Evolutionary conservation across 306 rosid species (phyloP).

Genomic region (Vigna reflexopilosa): DNA sequence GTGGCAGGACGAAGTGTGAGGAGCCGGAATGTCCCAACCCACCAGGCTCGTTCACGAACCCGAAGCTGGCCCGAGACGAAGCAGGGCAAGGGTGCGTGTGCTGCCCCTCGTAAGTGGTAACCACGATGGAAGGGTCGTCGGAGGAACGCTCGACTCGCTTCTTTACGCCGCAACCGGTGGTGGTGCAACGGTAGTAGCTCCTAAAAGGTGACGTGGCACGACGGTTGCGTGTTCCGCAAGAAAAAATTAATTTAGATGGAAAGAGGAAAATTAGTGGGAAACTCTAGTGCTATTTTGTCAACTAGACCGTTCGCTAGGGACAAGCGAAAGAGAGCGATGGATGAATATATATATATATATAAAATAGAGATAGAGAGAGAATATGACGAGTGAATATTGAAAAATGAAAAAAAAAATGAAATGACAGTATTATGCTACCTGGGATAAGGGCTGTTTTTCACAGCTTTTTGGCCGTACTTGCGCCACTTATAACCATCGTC

Average conservation of each 20-base stretch:
- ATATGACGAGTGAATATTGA: background rate
- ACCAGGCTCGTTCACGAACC: constrained; percentile 34
- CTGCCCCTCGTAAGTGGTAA: constrained; percentile 81
- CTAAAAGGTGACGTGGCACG: constrained; percentile 37
- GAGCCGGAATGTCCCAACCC: background rate
- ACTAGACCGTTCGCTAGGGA: constrained; percentile 5
- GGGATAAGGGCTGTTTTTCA: constrained; percentile 80
- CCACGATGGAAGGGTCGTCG: constrained; percentile 61
- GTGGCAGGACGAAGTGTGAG: constrained; percentile 20
- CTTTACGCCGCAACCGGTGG: constrained; percentile 63
- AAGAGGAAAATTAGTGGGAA: background rate
- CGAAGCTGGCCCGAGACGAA: constrained; percentile 40
- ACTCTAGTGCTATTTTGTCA: background rate
- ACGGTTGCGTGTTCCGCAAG: constrained; percentile 40
- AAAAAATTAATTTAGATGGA: background rate
- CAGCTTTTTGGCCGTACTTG: constrained; percentile 81
- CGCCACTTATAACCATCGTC: constrained; percentile 90
- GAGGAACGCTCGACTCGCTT: constrained; percentile 80
- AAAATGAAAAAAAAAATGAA: background rate
- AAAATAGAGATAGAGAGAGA: background rate
- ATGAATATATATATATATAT: background rate
- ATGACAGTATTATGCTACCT: constrained; percentile 48
- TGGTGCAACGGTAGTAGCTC: constrained; percentile 83
- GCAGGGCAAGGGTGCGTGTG: constrained; percentile 72
- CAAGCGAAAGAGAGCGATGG: background rate